A percentile compares a stretch with the other conserved stretches of the same genome.
Conservation (phyloP, 139 green algal species). For the Closterium sp. region DNA sequence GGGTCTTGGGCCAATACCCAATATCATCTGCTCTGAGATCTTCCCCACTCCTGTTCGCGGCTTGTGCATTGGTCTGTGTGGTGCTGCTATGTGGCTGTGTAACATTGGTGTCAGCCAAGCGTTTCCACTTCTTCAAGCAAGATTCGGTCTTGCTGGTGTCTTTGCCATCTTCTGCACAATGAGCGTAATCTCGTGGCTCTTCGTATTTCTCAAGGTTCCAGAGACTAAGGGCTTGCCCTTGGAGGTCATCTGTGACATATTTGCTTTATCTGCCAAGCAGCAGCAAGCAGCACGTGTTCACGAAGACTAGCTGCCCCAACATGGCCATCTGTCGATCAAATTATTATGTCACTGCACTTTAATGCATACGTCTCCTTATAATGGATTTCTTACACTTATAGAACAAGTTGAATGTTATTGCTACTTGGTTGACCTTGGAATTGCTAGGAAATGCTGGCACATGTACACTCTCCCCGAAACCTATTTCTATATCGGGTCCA, state of each 20-base stretch:
- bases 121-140: constrained; percentile 25
- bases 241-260: constrained; percentile 46
- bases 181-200: constrained; percentile 36
- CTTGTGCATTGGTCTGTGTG: constrained; percentile 43
- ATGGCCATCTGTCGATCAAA: too few relatives aligned
- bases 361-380: too few relatives aligned
- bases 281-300: not conserved
- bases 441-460: too few relatives aligned
- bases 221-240: constrained; percentile 47
- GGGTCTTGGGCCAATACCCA: constrained; percentile 43
- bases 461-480: too few relatives aligned
- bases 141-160: constrained; percentile 20
- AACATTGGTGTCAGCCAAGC: constrained; percentile 46
- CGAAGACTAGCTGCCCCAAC: not conserved
- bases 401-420: too few relatives aligned
- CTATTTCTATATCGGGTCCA: too few relatives aligned
- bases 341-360: too few relatives aligned
- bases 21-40: constrained; percentile 50
- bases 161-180: constrained; percentile 42
- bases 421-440: too few relatives aligned
- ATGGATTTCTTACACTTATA: too few relatives aligned
- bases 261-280: not conserved
- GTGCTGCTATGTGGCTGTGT: constrained; percentile 22
- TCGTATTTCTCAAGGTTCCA: constrained; percentile 33
- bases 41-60: constrained; percentile 43